phyloP scores from a whole-genome alignment of 1,139 yeast genomes.

The Komagataea norvegica region DNA sequence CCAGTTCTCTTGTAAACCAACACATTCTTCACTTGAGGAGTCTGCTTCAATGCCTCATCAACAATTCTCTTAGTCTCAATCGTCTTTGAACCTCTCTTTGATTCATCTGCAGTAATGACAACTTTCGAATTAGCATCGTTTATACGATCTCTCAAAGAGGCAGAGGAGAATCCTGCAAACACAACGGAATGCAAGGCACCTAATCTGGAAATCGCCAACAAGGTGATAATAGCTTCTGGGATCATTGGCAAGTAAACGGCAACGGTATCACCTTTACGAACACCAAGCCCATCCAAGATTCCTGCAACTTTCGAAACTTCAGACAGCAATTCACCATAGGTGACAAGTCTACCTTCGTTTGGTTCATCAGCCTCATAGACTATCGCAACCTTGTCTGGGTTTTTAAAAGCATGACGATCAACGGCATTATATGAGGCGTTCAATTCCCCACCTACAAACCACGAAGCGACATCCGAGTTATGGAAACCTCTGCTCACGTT shows the following conservation, averaged over 20 bases:
- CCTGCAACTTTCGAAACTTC: conserved; percentile 69
- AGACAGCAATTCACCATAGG: conserved; percentile 68
- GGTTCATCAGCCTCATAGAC: conserved; percentile 80
- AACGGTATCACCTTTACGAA: conserved; percentile 76
- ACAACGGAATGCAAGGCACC: conserved; percentile 84
- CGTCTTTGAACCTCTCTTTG: conserved; percentile 77
- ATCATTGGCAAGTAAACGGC: conserved; percentile 87
- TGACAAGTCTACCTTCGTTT: conserved; percentile 53
- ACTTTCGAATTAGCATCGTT: conserved; percentile 69
- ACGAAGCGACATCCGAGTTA: conserved; percentile 64
- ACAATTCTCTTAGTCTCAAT: conserved; percentile 80
- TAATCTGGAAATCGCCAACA: conserved; percentile 69
- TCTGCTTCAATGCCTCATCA: conserved; percentile 69
- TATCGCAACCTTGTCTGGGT: conserved; percentile 72
- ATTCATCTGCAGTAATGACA: conserved; percentile 77
- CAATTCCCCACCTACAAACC: conserved; percentile 75
- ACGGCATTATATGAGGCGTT: conserved; percentile 77
- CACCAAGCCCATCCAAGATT: conserved; percentile 60
- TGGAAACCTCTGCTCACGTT: conserved; percentile 43
- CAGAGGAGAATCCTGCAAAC: conserved; percentile 78
- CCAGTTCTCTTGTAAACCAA: conserved; percentile 74
- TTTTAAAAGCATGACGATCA: conserved; percentile 71
- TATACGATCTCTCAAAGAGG: conserved; percentile 72
- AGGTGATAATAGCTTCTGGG: conserved; percentile 71
- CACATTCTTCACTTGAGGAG: conserved; percentile 66